Percentiles rank a stretch among this genome's conserved stretches.
Conservation (phyloP, 1,284 basidiomycete species). For the Wallemia ichthyophaga region DNA sequence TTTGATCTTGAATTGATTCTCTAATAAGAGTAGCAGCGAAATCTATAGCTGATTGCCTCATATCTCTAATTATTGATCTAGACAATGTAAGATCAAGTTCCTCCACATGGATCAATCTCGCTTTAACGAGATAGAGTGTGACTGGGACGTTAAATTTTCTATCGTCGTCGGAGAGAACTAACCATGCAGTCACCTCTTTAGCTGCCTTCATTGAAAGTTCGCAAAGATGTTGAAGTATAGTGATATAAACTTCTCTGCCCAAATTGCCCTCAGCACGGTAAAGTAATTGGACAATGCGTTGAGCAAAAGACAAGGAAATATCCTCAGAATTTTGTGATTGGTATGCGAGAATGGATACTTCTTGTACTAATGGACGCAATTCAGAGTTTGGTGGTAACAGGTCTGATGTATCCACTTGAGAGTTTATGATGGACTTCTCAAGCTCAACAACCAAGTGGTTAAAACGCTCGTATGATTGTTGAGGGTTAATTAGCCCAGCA, state of each 20-base stretch:
- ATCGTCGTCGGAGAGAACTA: conserved; percentile 87
- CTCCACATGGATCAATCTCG: conserved; percentile 42
- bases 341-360: conserved; percentile 45
- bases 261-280: conserved; percentile 59
- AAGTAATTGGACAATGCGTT: conserved; percentile 64
- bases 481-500: background rate
- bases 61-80: conserved; percentile 44
- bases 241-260: conserved; percentile 68
- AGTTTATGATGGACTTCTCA: conserved; percentile 39
- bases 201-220: conserved; percentile 68
- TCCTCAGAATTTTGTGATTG: conserved; percentile 50
- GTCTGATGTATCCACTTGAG: conserved; percentile 23
- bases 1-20: conserved; percentile 46
- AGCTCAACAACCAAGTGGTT: conserved; percentile 41
- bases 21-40: conserved; percentile 61
- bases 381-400: conserved; percentile 53
- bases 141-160: conserved; percentile 91
- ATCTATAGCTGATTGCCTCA: conserved; percentile 42
- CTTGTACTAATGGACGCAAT: conserved; percentile 48
- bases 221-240: conserved; percentile 65
- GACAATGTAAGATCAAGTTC: conserved; percentile 77
- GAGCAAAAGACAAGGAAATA: conserved; percentile 70
- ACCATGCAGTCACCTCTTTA: conserved; percentile 88
- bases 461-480: conserved; percentile 10
- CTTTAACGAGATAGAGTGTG: conserved; percentile 58